Conservation (phyloP, 345 rosid genomes). For the Lepidium didymum region DNA sequence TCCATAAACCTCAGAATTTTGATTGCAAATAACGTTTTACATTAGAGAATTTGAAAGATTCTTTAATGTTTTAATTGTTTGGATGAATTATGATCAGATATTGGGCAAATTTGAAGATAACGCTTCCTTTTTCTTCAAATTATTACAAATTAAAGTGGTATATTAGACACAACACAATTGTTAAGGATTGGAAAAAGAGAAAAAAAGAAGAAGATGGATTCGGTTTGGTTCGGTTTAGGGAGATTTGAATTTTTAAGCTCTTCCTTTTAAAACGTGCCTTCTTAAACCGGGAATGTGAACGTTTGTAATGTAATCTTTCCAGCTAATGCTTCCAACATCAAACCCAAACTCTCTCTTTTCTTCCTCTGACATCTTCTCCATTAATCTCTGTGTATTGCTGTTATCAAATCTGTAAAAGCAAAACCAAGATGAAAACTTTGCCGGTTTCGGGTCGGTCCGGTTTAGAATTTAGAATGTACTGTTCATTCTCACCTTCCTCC, state of each 20-base stretch:
- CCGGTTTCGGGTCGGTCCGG: not conserved
- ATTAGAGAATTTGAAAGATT: not conserved
- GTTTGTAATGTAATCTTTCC: constrained; percentile 65
- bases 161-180: constrained; percentile 11
- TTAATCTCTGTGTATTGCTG: constrained; percentile 63
- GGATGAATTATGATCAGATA: not conserved
- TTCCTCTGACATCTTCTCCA: constrained; percentile 71
- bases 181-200: not conserved
- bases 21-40: not conserved
- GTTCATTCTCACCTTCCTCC: constrained; percentile 58
- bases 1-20: not conserved
- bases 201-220: not conserved
- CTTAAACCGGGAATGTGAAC: constrained; percentile 71
- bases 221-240: not conserved
- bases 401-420: constrained; percentile 48
- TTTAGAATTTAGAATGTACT: not conserved
- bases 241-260: constrained; percentile 15
- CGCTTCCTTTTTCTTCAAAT: not conserved
- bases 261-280: constrained; percentile 59
- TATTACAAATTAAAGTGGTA: constrained; percentile 18
- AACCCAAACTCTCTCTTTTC: constrained; percentile 70
- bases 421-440: not conserved
- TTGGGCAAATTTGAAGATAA: not conserved
- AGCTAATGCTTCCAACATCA: constrained; percentile 57
- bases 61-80: not conserved